Percentiles rank a stretch among this genome's conserved stretches.
phyloP scores from a whole-genome alignment of 1,284 basidiomycete species.

The Porogramme epimiltina region DNA sequence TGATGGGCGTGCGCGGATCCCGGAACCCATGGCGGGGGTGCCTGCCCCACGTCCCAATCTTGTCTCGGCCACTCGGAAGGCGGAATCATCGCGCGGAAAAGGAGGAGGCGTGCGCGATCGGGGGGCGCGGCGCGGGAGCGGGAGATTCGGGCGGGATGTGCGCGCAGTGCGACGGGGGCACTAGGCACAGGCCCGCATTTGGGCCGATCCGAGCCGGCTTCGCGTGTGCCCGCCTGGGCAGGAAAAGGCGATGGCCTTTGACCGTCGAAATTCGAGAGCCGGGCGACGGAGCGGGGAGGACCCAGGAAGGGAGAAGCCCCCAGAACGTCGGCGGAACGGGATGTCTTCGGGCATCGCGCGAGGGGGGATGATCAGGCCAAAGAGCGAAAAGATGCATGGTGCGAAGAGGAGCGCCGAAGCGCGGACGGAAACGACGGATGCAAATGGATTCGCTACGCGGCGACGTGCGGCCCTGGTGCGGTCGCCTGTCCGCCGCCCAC shows the following conservation, averaged over 20 bases:
- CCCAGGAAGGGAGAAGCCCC: too few species aligned
- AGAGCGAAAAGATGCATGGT: background rate
- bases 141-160: constrained; percentile 8
- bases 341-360: constrained; percentile 16
- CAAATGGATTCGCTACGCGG: background rate
- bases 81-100: background rate
- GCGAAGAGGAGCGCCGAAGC: background rate
- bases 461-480: too few species aligned
- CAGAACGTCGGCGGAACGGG: constrained; percentile 21
- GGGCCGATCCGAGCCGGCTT: constrained; percentile 11
- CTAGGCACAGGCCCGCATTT: constrained; percentile 8
- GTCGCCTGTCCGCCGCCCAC: too few species aligned
- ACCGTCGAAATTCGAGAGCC: constrained; percentile 2
- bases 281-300: constrained; percentile 1
- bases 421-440: background rate
- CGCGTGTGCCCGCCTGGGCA: constrained; percentile 16
- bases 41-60: too few species aligned
- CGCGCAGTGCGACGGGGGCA: constrained; percentile 13
- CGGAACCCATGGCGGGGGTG: constrained; percentile 16
- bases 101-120: background rate
- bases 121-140: background rate
- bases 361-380: background rate
- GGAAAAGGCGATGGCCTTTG: constrained; percentile 17
- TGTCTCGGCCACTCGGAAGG: too few species aligned
- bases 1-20: constrained; percentile 6